Base-by-base conservation (phyloP, 129 eudicot species). In the Mikania micrantha region DNA sequence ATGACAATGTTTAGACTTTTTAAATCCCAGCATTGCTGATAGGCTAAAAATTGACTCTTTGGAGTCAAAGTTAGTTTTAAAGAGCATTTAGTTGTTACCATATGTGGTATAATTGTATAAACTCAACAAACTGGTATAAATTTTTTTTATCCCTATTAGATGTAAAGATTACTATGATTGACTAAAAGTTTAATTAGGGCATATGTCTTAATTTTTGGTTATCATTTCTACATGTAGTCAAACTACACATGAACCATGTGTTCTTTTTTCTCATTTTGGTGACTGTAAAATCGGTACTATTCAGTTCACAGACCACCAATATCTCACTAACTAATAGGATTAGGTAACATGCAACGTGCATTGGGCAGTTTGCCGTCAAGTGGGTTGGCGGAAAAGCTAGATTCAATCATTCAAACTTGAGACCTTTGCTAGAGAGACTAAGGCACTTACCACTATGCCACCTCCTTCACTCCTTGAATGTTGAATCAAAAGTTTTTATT, bases 101-200 rank as follows among this genome's bases (percentile, higher is more conserved):
- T n/a, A 65, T 42, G 21, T 64, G 7, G 69, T 41, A 19, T 65
- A 31, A 42, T 64, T 5, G 69, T 41, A 19, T 65, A 31, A 42
- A 65, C 38, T 9, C 27, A 15, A 25, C 15, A 4, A 7, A 28
- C 4, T n/a, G 7, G 60, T 53, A 19, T 9, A 66, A 0, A 15
- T 8, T n/a, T 28, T 64, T 64, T 64, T 13, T 25, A 25, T 24
- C 54, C 9, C 19, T 40, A 15, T 40, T 13, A 44, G 35, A 34
- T 66, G 32, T 48, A 31, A 16, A 31, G 44, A 27, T 47, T 66
- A 66, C 31, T 31, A 0, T 47, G 31, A 22, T 24, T 15, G 58
- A 44, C 70, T 11, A 28, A 29, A 34, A 11, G 35, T 27, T 27
- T 4, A 27, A 25, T 11, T 13, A 22, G 28, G 1, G 1, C 29